phyloP scores from a whole-genome alignment of 805 yeast species.

The Lachancea mirantina region DNA sequence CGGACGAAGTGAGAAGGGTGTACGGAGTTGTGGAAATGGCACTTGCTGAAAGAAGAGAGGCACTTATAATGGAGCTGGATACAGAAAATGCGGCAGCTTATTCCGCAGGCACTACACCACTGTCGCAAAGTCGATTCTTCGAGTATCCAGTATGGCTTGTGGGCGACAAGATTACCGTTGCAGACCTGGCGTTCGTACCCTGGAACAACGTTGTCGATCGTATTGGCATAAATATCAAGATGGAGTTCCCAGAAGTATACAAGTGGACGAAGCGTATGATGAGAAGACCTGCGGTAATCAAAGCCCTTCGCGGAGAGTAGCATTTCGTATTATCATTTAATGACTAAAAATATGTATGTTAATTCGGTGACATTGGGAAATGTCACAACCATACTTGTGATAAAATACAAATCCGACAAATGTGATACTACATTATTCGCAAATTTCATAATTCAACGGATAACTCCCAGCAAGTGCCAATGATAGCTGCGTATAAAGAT shows the following conservation, averaged over 20 bases:
- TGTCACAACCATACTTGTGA: no score
- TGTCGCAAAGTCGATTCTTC: conserved; percentile 76
- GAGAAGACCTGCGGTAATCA: conserved; percentile 86
- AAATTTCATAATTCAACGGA: no score
- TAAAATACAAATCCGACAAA: no score
- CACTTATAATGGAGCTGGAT: conserved; percentile 81
- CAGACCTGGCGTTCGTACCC: conserved; percentile 88
- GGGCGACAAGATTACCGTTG: conserved; percentile 75
- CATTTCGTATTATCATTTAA: neutral
- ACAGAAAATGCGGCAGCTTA: conserved; percentile 82
- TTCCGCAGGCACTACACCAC: conserved; percentile 80
- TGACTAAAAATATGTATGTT: no score
- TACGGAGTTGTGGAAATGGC: conserved; percentile 95
- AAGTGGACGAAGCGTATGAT: conserved; percentile 95
- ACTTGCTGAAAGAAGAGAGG: conserved; percentile 85
- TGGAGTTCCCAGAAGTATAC: conserved; percentile 90
- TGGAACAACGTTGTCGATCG: conserved; percentile 96
- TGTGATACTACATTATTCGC: no score
- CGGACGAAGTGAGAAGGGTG: conserved; percentile 87
- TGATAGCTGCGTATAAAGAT: no score
- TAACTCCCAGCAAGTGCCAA: no score
- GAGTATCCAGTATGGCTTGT: conserved; percentile 95
- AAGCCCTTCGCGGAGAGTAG: conserved; percentile 72
- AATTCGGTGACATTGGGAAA: no score
- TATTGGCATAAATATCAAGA: conserved; percentile 79